Base-by-base conservation (phyloP, 805 yeast genomes). In the Metschnikowia hibisci region DNA sequence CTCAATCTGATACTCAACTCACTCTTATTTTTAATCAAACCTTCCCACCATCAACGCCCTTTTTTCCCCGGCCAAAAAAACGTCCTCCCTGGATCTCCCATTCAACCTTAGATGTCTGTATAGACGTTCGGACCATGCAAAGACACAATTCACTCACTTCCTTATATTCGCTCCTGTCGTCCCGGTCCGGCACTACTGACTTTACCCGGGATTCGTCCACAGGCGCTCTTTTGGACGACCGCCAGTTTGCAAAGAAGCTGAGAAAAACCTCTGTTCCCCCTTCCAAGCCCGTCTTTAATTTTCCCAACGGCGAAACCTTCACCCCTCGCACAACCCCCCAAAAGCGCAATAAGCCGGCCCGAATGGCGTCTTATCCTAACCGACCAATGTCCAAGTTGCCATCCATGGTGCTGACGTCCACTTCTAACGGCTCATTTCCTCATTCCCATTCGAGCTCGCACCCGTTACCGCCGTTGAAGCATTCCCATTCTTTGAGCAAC, bases 301-400 rank as follows among this genome's bases (percentile, higher is more conserved):
- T 76, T 53, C 80, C 80, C 12, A 76, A 76, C 54, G 81, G 81
- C 38, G 81, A 76, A 52, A 65, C 74, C 2, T 76, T 76, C 55
- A 59, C 74, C 28, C 80, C 80, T 2, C 55, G 80, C 31, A 57
- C 54, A 34, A 62, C 65, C 10, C 74, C 74, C 2, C 45, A 62
- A n/a, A 67, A 62, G 36, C 59, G 76, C 42, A 53, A 62, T 25
- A 62, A 69, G 40, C 78, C 77, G 6, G 51, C 52, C 32, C 67
- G 63, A 50, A 46, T 60, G 35, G 40, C 32, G 44, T 30, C 39
- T 45, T 41, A 40, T 32, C 26, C 20, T 28, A 32, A 34, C 18
- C 38, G 40, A 16, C 35, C 38, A 8, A 20, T 39, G 18, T 44
- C 50, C 4, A 43, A 46, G 10, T 16, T 41, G 10, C 33, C 36